Percentiles rank a stretch among this genome's conserved stretches.
These are phyloP conservation scores for Nakaseomyces sp. DNA, from an alignment of 1,139 yeast genomes.

Conservation along the genomic window DNA sequence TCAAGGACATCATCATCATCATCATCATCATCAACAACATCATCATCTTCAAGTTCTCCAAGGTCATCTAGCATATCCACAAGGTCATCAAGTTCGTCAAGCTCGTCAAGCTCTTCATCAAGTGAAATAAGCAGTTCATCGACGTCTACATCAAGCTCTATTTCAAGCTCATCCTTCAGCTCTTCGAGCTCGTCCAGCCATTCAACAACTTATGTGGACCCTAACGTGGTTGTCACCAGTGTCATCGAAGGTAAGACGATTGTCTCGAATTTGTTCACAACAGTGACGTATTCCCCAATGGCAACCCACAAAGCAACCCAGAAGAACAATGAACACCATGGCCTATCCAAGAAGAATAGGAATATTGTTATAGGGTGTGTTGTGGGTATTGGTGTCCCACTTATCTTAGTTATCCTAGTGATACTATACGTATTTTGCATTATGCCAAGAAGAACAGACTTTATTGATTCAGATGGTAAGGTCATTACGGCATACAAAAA, in stretches of 20 bases:
- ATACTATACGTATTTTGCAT: constrained; percentile 27
- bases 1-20: constrained; percentile 13
- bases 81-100: constrained; percentile 25
- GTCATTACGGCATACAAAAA: constrained; percentile 29
- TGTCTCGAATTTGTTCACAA: constrained; percentile 29
- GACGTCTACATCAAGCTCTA: constrained; percentile 1
- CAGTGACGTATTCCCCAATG: constrained; percentile 21
- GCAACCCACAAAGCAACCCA: constrained; percentile 10
- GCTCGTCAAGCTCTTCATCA: constrained; percentile 15
- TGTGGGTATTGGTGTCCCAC: constrained; percentile 36
- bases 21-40: constrained; percentile 9
- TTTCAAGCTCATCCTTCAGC: constrained; percentile 11
- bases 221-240: constrained; percentile 21
- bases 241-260: constrained; percentile 29
- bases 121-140: constrained; percentile 8
- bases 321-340: constrained; percentile 17
- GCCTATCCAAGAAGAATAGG: constrained; percentile 36
- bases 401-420: constrained; percentile 18
- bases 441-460: constrained; percentile 28
- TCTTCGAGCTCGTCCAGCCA: constrained; percentile 7
- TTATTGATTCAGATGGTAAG: constrained; percentile 36
- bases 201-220: constrained; percentile 2
- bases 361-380: constrained; percentile 43
- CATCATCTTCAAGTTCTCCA: background rate
- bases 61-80: constrained; percentile 19